phyloP scores from a whole-genome alignment of 169 alveolate species.

The Plasmodium fragile region DNA sequence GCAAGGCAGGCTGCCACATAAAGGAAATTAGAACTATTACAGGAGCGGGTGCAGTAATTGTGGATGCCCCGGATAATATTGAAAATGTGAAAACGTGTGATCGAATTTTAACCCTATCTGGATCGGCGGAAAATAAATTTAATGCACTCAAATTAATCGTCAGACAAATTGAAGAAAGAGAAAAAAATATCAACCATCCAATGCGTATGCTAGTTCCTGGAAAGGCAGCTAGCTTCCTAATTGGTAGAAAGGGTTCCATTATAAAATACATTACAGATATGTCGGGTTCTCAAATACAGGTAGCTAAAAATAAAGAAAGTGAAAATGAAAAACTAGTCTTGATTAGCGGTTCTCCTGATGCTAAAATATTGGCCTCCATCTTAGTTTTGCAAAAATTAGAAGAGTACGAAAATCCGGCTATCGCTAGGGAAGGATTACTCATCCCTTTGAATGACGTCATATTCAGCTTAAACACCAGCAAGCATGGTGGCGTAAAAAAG shows the following conservation, averaged over 20 bases:
- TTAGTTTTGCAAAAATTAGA: conserved; percentile 65
- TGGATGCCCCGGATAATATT: conserved; percentile 66
- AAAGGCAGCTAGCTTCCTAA: conserved; percentile 73
- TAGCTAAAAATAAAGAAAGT: conserved; percentile 74
- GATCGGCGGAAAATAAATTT: conserved; percentile 72
- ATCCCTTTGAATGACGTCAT: conserved; percentile 54
- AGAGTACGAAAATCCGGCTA: conserved; percentile 64
- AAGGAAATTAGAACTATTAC: conserved; percentile 66
- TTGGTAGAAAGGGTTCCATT: conserved; percentile 69
- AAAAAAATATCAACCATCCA: conserved; percentile 54
- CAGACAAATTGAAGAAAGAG: conserved; percentile 76
- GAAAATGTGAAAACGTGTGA: conserved; percentile 75
- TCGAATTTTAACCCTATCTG: conserved; percentile 65
- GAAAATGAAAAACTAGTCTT: conserved; percentile 70
- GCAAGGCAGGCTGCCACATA: conserved; percentile 65
- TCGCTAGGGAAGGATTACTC: conserved; percentile 61
- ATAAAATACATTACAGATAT: conserved; percentile 60
- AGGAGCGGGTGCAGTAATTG: conserved; percentile 75
- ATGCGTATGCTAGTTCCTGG: conserved; percentile 77
- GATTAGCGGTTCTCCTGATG: conserved; percentile 68
- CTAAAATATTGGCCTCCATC: conserved; percentile 62
- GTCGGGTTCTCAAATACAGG: conserved; percentile 75
- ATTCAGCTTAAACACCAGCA: neutral
- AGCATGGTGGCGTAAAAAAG: neutral
- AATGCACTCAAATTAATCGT: conserved; percentile 69